phyloP scores from a whole-genome alignment of 129 eudicot genomes.

The Flaveria trinervia region DNA sequence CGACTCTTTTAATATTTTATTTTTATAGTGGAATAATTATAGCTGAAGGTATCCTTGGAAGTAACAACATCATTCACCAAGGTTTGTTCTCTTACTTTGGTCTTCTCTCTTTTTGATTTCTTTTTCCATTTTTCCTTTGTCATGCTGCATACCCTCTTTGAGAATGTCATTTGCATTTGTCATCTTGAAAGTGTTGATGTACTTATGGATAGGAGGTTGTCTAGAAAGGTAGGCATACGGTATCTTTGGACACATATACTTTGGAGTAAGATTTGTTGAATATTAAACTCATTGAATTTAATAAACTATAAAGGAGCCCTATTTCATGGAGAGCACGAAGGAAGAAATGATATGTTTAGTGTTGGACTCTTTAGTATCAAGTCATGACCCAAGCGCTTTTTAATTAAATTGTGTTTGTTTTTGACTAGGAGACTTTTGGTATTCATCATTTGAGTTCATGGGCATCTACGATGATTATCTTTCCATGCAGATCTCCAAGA shows the following conservation, averaged over 20 bases:
- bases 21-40: conserved; percentile 85
- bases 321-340: too few species aligned
- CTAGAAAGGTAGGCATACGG: neutral
- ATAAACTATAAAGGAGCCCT: too few species aligned
- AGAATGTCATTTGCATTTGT: neutral
- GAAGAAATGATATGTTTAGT: too few species aligned
- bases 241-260: neutral
- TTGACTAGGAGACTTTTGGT: neutral
- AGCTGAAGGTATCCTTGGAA: conserved; percentile 78
- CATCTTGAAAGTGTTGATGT: neutral
- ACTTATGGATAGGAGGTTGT: neutral
- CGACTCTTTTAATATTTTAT: too few species aligned
- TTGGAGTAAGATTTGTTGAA: neutral
- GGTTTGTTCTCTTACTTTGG: conserved; percentile 39
- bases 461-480: neutral
- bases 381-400: neutral
- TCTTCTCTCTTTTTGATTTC: neutral
- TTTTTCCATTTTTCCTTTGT: neutral
- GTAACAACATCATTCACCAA: conserved; percentile 53
- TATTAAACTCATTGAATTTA: neutral
- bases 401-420: neutral
- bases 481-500: neutral
- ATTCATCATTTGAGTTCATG: neutral
- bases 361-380: too few species aligned
- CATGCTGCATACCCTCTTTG: neutral